Conservation (phyloP, 306 rosid genomes). For the Astragalus membranaceus region DNA sequence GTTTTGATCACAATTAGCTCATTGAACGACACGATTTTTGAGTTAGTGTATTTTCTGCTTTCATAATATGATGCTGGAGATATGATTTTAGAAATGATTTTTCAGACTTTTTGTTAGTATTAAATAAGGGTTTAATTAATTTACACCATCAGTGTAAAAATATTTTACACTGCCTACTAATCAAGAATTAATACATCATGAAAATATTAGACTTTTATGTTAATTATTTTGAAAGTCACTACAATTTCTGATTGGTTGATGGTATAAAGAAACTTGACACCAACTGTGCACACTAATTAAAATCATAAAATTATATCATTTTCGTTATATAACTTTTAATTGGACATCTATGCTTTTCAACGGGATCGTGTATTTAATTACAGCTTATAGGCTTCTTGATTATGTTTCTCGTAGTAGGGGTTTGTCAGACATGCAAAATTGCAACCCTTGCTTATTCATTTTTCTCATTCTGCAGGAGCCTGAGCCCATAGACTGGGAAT, state of each 20-base stretch:
- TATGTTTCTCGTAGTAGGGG: not conserved
- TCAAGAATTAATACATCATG: no score
- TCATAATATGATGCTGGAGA: not conserved
- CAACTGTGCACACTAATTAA: no score
- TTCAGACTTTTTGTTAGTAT: not conserved
- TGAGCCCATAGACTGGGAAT: constrained; percentile 95
- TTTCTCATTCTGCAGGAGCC: constrained; percentile 64
- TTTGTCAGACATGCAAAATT: no score
- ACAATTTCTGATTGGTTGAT: no score
- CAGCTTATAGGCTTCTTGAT: not conserved
- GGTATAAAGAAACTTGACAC: no score
- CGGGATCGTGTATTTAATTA: not conserved
- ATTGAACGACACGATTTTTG: no score
- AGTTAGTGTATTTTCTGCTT: not conserved
- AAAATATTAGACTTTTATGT: no score
- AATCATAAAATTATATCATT: not conserved
- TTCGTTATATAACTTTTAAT: not conserved
- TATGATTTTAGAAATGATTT: not conserved
- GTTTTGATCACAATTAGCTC: not conserved
- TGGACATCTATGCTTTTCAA: not conserved
- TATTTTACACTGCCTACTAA: no score
- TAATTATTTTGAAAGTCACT: no score
- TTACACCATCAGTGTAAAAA: no score
- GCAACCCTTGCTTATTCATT: not conserved
- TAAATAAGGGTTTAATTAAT: no score